Percentiles rank a stretch among this genome's conserved stretches.
Evolutionary conservation across 306 rosid species (phyloP).

Genomic region (Macrotyloma uniflorum): DNA sequence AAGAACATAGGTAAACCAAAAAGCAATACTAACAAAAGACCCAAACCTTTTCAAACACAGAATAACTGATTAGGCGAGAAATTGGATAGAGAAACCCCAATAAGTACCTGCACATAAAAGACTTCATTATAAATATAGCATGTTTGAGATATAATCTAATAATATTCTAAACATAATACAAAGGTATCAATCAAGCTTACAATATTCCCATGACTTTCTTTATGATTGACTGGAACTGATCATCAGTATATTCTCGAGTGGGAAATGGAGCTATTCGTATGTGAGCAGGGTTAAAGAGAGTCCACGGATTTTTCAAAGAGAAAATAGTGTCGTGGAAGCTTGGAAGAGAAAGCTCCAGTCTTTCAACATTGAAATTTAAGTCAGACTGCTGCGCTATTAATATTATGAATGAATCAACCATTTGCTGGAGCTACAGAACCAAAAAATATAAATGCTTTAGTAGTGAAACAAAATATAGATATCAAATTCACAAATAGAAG

Average conservation of each 20-base stretch:
- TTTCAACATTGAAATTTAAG: conserved; percentile 40
- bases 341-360: conserved; percentile 45
- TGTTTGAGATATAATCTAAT: conserved; percentile 32
- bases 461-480: conserved; percentile 20
- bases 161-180: conserved; percentile 26
- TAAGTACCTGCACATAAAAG: conserved; percentile 73
- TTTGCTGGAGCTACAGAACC: conserved; percentile 86
- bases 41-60: conserved; percentile 88
- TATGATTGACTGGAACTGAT: conserved; percentile 90
- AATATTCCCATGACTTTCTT: conserved; percentile 90
- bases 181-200: conserved; percentile 55
- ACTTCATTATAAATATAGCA: conserved; percentile 36
- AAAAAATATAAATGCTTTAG: conserved; percentile 40
- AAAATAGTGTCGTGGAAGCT: conserved; percentile 43
- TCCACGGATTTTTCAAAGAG: conserved; percentile 56
- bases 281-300: conserved; percentile 65
- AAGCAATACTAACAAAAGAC: conserved; percentile 31
- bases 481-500: conserved; percentile 1
- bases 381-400: conserved; percentile 73
- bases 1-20: conserved; percentile 34
- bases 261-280: conserved; percentile 92
- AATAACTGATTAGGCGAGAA: conserved; percentile 88
- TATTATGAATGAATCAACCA: conserved; percentile 84
- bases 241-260: conserved; percentile 91
- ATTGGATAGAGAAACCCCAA: conserved; percentile 96